These are phyloP conservation scores for Hypomontagnella monticulosa DNA, from an alignment of 495 filamentous ascomycete genomes.

Conservation along the genomic window DNA sequence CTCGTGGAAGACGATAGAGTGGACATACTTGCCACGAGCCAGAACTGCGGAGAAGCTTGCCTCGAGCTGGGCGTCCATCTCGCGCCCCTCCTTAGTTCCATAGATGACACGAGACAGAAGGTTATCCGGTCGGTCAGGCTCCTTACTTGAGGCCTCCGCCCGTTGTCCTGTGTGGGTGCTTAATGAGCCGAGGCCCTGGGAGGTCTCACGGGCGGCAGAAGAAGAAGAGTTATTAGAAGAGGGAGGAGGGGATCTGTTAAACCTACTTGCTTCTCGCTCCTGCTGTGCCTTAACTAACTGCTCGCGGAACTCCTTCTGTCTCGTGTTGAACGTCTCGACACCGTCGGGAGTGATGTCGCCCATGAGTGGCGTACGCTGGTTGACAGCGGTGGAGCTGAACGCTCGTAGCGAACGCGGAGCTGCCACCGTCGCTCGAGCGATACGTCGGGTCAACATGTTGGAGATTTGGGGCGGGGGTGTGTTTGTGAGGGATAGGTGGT, in stretches of 20 bases:
- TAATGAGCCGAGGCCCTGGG: constrained; percentile 71
- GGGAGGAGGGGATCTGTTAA: constrained; percentile 48
- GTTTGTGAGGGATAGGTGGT: constrained; percentile 3
- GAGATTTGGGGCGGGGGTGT: constrained; percentile 15
- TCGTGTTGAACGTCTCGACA: constrained; percentile 76
- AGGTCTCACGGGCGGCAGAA: constrained; percentile 49
- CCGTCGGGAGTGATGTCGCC: constrained; percentile 77
- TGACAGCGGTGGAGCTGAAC: constrained; percentile 66
- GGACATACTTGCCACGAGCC: constrained; percentile 96
- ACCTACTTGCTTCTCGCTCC: constrained; percentile 85
- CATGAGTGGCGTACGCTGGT: constrained; percentile 74
- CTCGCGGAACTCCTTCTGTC: constrained; percentile 87
- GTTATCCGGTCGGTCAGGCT: constrained; percentile 60
- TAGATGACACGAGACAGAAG: constrained; percentile 82
- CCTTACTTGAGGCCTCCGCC: constrained; percentile 54
- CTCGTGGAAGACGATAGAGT: constrained; percentile 96
- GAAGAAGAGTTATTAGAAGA: constrained; percentile 64
- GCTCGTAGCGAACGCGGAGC: constrained; percentile 63
- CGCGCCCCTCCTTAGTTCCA: constrained; percentile 91
- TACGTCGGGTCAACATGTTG: constrained; percentile 49
- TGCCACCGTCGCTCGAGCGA: constrained; percentile 57
- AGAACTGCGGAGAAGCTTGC: constrained; percentile 92
- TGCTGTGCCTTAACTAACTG: constrained; percentile 77
- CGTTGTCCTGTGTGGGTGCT: constrained; percentile 64
- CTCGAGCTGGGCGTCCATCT: constrained; percentile 94